Evolutionary conservation across 106 monocot genomes (phyloP), one percentile per base, ranked within the genome.

Genomic region (Platanthera zijinensis): DNA sequence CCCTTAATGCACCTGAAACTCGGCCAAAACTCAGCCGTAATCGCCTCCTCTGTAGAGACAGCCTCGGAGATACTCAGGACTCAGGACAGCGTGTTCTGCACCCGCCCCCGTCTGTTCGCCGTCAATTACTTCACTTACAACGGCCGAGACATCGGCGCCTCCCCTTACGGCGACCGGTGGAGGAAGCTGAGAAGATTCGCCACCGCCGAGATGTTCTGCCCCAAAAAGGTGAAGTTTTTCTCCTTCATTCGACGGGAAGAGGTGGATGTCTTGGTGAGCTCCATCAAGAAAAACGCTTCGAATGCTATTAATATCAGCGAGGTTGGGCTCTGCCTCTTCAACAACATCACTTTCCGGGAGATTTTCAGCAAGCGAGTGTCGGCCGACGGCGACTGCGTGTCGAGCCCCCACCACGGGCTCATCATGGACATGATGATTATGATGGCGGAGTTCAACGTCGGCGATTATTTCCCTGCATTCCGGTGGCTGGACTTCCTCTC

Each of bases 1-100:
- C 89, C 89, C 15, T 28, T 89, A n/a, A 82, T 89, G 62, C 51
- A 81, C 14, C 81, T 89, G 57, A 71, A 76, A 45, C 84, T 86
- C 25, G 89, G 89, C 51, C 73, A 72, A 7, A 52, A 75, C 6
- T 82, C 77, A 2, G 84, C 86, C 18, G 46, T 84, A 12, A 59
- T 86, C 53, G 32, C 71, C 76, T 89, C 89, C 52, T 84, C 86
- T 2, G 82, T 74, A 0, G 80, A 84, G 21, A 12, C 74, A 3
- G 86, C 89, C 2, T 52, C 77, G 9, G 77, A 84, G 32, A 14
- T 84, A 71, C 84, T 89, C 54, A 81, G 79, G 50, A 80, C 72
- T 63, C 74, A 89, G 5, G 89, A 89, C 75, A 18, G 69, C 8
- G 61, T 28, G 46, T 78, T 86, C 74, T 71, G 77, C 52, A 32